Conservation (phyloP, 495 filamentous ascomycete genomes). For the Bombardia bombarda region DNA sequence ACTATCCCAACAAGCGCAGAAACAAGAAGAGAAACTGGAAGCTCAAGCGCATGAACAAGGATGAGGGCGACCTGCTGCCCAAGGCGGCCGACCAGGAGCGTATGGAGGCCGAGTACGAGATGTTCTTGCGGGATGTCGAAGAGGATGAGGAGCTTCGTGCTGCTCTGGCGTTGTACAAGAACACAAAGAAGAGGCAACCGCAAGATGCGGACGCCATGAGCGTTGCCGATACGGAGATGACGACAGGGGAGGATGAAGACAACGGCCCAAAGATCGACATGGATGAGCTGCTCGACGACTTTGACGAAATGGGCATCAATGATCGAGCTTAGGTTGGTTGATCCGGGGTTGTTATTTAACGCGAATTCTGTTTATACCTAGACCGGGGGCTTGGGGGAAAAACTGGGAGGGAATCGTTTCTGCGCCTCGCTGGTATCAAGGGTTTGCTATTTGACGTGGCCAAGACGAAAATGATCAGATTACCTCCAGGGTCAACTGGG, state of each 20-base stretch:
- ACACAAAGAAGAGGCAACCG: conserved; percentile 28
- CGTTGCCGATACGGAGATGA: conserved; percentile 60
- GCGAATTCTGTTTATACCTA: no score
- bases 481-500: no score
- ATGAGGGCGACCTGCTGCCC: conserved; percentile 72
- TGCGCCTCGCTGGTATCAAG: no score
- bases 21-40: conserved; percentile 80
- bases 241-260: conserved; percentile 59
- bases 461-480: no score
- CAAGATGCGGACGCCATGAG: conserved; percentile 42
- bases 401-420: no score
- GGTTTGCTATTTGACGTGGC: no score
- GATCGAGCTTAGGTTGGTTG: no score
- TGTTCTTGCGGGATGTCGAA: conserved; percentile 94
- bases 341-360: no score
- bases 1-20: conserved; percentile 78
- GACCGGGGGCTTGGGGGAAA: no score
- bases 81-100: conserved; percentile 75
- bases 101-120: conserved; percentile 87
- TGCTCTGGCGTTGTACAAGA: conserved; percentile 82
- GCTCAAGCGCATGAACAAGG: conserved; percentile 84
- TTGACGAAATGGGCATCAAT: no score
- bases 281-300: conserved; percentile 83
- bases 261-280: conserved; percentile 69
- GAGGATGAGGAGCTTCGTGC: conserved; percentile 83